Evolutionary conservation across 148 eudicot genomes (phyloP).

Genomic region (Pouteria glomerata): DNA sequence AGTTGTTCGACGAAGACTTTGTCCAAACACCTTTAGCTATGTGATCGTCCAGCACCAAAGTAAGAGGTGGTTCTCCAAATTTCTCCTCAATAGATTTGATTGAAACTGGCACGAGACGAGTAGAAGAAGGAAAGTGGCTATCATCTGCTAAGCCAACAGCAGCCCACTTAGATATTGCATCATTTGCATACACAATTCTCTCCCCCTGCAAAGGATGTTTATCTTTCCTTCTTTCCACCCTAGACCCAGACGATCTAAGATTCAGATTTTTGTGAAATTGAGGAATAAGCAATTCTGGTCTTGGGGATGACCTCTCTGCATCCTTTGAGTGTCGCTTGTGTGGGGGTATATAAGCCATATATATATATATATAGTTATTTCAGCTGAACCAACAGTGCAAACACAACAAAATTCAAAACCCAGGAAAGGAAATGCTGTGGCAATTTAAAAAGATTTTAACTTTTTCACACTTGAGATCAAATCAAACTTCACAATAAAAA

Average conservation of each 20-base stretch:
- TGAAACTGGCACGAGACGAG: neutral
- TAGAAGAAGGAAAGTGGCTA: neutral
- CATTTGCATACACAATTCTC: neutral
- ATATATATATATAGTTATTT: no score
- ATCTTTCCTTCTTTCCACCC: neutral
- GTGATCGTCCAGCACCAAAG: neutral
- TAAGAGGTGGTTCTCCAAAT: neutral
- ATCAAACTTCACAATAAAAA: no score
- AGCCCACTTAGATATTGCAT: neutral
- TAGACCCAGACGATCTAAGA: neutral
- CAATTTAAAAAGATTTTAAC: no score
- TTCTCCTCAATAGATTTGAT: neutral
- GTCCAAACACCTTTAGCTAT: neutral
- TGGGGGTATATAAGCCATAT: neutral
- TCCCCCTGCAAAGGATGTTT: neutral
- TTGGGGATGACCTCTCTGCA: neutral
- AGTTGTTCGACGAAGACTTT: neutral
- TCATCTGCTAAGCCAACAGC: neutral
- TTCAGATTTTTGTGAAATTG: neutral
- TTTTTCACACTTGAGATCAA: no score
- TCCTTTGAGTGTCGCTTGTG: neutral
- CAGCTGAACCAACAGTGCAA: no score
- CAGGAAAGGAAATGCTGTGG: no score
- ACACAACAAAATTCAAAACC: no score
- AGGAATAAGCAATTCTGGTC: neutral